Conservation (phyloP, 495 filamentous ascomycete genomes). For the Penicillium crystallinum region DNA sequence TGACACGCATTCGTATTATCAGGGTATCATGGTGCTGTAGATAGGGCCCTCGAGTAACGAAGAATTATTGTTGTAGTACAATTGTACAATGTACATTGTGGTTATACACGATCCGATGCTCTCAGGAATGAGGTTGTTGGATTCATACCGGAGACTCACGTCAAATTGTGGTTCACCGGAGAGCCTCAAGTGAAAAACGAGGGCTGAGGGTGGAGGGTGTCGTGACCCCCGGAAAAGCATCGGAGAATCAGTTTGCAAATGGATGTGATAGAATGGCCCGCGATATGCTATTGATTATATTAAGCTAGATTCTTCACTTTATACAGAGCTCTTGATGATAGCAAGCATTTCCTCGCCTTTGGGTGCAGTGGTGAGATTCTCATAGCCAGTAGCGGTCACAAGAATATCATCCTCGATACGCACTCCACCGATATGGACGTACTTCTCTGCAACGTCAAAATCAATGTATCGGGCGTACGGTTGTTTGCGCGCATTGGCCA, state of each 20-base stretch:
- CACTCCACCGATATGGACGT: conserved; percentile 77
- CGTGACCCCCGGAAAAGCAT: too few species aligned
- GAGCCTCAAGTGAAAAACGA: too few species aligned
- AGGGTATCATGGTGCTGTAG: too few species aligned
- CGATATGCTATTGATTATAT: neutral
- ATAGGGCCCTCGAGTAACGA: too few species aligned
- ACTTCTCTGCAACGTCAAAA: conserved; percentile 61
- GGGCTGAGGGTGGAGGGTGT: too few species aligned
- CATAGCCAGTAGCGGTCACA: conserved; percentile 68
- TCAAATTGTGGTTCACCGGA: too few species aligned
- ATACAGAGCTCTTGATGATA: conserved; percentile 43
- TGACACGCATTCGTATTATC: too few species aligned
- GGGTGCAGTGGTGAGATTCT: conserved; percentile 79
- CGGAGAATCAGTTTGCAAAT: neutral
- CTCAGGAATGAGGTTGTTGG: too few species aligned
- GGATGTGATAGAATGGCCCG: neutral
- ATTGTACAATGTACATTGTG: too few species aligned
- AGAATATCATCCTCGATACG: conserved; percentile 91
- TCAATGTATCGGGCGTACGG: conserved; percentile 68
- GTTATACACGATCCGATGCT: too few species aligned
- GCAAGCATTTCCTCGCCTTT: conserved; percentile 68
- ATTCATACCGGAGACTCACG: too few species aligned
- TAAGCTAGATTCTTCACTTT: neutral
- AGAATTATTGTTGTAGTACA: too few species aligned
- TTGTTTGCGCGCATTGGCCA: conserved; percentile 67